These are phyloP conservation scores for Excoecaria cochinchinensis DNA, from an alignment of 345 rosid species.

Conservation along the genomic window DNA sequence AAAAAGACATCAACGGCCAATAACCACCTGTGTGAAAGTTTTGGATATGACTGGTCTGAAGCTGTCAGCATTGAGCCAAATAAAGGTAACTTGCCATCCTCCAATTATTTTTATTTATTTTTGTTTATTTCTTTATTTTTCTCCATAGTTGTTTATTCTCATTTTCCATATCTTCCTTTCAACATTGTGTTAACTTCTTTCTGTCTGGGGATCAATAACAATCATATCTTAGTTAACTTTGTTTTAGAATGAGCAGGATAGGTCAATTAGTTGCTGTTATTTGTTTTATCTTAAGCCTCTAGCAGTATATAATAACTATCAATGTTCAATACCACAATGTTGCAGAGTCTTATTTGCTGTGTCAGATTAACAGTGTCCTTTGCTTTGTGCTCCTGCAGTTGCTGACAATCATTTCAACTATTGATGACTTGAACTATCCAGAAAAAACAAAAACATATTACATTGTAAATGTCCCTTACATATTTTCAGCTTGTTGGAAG, in stretches of 20 bases:
- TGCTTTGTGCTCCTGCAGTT: conserved; percentile 51
- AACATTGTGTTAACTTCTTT: background rate
- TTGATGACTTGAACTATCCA: conserved; percentile 95
- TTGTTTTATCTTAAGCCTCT: background rate
- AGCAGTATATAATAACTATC: background rate
- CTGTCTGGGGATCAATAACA: background rate
- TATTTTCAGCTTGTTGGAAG: conserved; percentile 97
- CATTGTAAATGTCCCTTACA: conserved; percentile 83
- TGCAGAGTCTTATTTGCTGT: background rate
- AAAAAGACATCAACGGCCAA: conserved; percentile 67
- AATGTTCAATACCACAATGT: background rate
- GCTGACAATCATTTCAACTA: conserved; percentile 71
- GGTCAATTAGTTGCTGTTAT: background rate
- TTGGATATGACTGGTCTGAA: conserved; percentile 92
- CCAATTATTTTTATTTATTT: background rate
- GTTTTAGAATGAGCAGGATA: background rate
- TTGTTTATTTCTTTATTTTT: background rate
- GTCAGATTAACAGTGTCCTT: background rate
- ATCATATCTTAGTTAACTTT: background rate
- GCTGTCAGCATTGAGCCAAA: conserved; percentile 81
- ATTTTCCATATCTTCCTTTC: background rate
- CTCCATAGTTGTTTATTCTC: background rate
- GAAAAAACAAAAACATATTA: conserved; percentile 88
- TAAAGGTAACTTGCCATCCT: conserved; percentile 49
- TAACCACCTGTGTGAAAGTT: conserved; percentile 83